These are phyloP conservation scores for Platismatia glauca DNA, from an alignment of 495 filamentous ascomycete species.

Conservation along the genomic window DNA sequence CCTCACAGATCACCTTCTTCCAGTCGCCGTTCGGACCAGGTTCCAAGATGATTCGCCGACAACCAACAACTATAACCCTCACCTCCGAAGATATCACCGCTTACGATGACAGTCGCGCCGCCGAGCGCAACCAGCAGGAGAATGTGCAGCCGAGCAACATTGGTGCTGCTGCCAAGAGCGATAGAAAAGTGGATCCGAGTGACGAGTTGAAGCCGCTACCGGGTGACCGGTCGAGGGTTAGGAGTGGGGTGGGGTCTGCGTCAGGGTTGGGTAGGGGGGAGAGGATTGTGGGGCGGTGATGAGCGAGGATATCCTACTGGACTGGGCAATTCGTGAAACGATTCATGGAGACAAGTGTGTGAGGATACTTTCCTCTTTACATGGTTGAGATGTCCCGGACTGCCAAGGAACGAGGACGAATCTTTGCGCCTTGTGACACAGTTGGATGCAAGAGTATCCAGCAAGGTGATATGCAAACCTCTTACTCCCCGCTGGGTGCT, in stretches of 20 bases:
- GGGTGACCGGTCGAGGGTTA: conserved; percentile 34
- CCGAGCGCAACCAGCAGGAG: conserved; percentile 18
- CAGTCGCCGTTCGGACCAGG: too few relatives aligned
- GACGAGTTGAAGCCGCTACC: conserved; percentile 51
- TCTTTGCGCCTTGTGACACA: too few relatives aligned
- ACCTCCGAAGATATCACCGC: conserved; percentile 68
- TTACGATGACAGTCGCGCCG: conserved; percentile 54
- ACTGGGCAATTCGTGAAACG: background rate
- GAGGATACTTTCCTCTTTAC: background rate
- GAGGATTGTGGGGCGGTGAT: conserved; percentile 18
- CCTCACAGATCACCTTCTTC: too few relatives aligned
- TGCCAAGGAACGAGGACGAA: too few relatives aligned
- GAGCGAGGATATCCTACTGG: background rate
- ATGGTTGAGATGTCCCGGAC: background rate
- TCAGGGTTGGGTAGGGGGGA: conserved; percentile 15
- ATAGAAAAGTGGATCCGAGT: conserved; percentile 39
- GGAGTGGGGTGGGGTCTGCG: conserved; percentile 42
- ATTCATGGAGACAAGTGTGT: background rate
- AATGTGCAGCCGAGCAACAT: conserved; percentile 6
- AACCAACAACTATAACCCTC: conserved; percentile 66
- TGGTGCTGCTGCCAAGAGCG: conserved; percentile 21
- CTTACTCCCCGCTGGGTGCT: background rate
- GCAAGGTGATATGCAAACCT: background rate
- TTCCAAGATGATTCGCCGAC: conserved; percentile 64
- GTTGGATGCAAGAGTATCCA: too few relatives aligned